Base-by-base conservation (phyloP, 352 stramenopile genomes). In the Globisporangium yorkense region DNA sequence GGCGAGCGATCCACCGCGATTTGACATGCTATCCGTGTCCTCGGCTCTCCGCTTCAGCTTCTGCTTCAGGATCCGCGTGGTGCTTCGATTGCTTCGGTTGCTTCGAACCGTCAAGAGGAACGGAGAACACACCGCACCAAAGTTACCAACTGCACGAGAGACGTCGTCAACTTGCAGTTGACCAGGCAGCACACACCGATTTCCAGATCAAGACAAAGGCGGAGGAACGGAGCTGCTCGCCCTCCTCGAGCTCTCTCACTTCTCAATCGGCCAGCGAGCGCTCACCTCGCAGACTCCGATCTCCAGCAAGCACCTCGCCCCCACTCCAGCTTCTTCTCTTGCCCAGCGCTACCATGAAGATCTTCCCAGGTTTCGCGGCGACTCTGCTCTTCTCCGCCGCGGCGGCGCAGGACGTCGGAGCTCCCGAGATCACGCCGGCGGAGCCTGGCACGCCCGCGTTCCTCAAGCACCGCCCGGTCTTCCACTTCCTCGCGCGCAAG, bases 401-500 rank as follows among this genome's bases (percentile, higher is more conserved):
- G 29, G 20, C 45, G 2, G 52, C 46, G 40, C 47, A 51, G 20
- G 65, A 61, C 43, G 51, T 65, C 16, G 65, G 62, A 35, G 52
- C 61, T 18, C 43, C 72, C 13, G 61, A 68, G 45, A 45, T 72
- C 35, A 56, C 57, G 29, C 20, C 43, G 13, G 71, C 75, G 5
- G 59, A 57, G 31, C 66, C 68, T 0, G 74, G 70, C n/a, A 67
- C 72, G 18, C 41, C 66, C 8, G 59, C 65, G 16, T 88, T 88
- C 63, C 52, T 76, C 9, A 77, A 88, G 67, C 74, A 80, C 62
- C 78, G 75, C 29, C 72, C 78, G 1, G 66, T 83, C 20, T 88
- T 76, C 61, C 79, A 89, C 67, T 85, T 87, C 61, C 60, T 61
- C 21, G 64, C 74, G 44, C 77, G 74, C 49, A 69, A 87, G 54